Percentiles rank a stretch among this genome's conserved stretches.
Evolutionary conservation across 2,329 filamentous ascomycete species (phyloP).

Genomic region (Paracorniculantispora psalliotae): DNA sequence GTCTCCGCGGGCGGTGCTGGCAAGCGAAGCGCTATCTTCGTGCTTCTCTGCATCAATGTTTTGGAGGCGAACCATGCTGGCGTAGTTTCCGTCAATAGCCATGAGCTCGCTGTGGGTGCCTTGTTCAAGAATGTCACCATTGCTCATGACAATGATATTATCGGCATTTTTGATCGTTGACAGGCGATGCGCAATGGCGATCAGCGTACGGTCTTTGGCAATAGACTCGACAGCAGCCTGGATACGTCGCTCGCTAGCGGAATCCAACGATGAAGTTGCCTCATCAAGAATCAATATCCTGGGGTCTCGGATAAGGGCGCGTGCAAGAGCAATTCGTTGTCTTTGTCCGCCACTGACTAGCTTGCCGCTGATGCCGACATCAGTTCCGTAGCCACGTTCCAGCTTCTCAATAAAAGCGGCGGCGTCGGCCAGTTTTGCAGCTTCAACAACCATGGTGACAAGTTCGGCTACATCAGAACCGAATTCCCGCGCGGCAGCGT

Average conservation of each 20-base stretch:
- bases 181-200: conserved; percentile 60
- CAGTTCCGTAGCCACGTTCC: conserved; percentile 49
- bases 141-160: conserved; percentile 60
- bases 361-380: conserved; percentile 49
- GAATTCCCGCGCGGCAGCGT: conserved; percentile 36
- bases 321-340: conserved; percentile 55
- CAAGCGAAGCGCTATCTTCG: conserved; percentile 26
- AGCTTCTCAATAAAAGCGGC: conserved; percentile 49
- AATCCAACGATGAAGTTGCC: conserved; percentile 57
- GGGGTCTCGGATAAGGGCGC: conserved; percentile 53
- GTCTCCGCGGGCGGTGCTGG: conserved; percentile 28
- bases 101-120: conserved; percentile 60
- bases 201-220: conserved; percentile 53
- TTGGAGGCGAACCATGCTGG: conserved; percentile 44
- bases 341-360: conserved; percentile 56
- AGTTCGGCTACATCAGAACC: conserved; percentile 45
- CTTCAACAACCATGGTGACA: conserved; percentile 43
- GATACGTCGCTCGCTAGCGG: conserved; percentile 51
- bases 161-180: conserved; percentile 60
- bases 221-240: conserved; percentile 43
- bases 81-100: conserved; percentile 44
- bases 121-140: conserved; percentile 57
- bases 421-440: conserved; percentile 56
- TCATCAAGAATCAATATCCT: conserved; percentile 57
- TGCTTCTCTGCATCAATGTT: conserved; percentile 29